phyloP scores from a whole-genome alignment of 768 basidiomycete genomes.

The Boletus eberwhitei region DNA sequence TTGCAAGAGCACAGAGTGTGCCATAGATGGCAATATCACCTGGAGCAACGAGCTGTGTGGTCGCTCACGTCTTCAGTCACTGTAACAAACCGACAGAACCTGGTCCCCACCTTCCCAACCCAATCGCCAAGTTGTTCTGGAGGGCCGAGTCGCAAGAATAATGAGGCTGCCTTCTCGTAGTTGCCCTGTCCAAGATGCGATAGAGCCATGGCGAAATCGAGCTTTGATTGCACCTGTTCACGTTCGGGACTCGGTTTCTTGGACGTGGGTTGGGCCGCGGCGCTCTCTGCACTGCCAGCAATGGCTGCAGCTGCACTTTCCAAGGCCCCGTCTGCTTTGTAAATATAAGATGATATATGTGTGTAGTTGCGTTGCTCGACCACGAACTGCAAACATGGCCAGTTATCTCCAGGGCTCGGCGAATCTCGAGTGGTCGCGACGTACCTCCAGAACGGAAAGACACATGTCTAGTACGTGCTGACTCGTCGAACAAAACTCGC shows the following conservation, averaged over 20 bases:
- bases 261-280: constrained; percentile 24
- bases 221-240: constrained; percentile 69
- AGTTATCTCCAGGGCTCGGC: background rate
- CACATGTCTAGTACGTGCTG: constrained; percentile 95
- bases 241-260: constrained; percentile 53
- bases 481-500: constrained; percentile 89
- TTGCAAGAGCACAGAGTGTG: constrained; percentile 80
- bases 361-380: constrained; percentile 85
- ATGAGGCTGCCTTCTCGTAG: constrained; percentile 78
- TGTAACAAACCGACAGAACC: background rate
- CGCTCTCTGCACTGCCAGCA: constrained; percentile 27
- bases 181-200: constrained; percentile 66
- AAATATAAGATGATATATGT: constrained; percentile 87
- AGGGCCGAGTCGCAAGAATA: constrained; percentile 67
- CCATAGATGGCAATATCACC: constrained; percentile 87
- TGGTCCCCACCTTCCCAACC: constrained; percentile 58
- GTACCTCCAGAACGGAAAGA: constrained; percentile 74
- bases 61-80: background rate
- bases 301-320: constrained; percentile 51
- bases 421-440: constrained; percentile 3
- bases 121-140: constrained; percentile 71
- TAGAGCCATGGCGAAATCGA: constrained; percentile 79
- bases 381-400: constrained; percentile 51
- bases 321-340: constrained; percentile 91
- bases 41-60: constrained; percentile 58